Evolutionary conservation across 306 rosid genomes (phyloP).

Genomic region (Vigna reflexopilosa): DNA sequence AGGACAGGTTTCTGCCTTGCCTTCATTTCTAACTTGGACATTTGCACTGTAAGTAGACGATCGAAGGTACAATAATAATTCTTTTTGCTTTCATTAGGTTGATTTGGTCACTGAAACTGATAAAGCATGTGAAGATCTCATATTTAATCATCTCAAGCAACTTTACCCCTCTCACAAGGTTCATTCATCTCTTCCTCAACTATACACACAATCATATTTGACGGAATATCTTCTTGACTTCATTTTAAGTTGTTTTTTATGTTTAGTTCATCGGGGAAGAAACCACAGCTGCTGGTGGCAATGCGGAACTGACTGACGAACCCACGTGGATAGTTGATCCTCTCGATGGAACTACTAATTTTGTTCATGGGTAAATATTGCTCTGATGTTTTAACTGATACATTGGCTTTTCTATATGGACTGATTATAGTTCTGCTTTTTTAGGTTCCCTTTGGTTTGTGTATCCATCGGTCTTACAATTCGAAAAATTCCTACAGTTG

Average conservation of each 20-base stretch:
- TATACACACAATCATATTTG: background rate
- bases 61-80: background rate
- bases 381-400: slow-evolving; percentile 26
- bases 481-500: slow-evolving; percentile 77
- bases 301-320: slow-evolving; percentile 73
- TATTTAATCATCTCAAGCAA: slow-evolving; percentile 75
- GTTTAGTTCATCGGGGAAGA: slow-evolving; percentile 89
- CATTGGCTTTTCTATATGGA: slow-evolving; percentile 20
- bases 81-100: slow-evolving; percentile 51
- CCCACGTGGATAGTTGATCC: slow-evolving; percentile 96
- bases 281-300: slow-evolving; percentile 83
- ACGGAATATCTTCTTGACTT: background rate
- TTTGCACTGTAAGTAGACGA: background rate
- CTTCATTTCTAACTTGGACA: background rate
- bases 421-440: slow-evolving; percentile 23
- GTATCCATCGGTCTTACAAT: slow-evolving; percentile 85
- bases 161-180: slow-evolving; percentile 80
- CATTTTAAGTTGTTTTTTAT: slow-evolving; percentile 22
- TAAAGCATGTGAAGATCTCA: slow-evolving; percentile 87
- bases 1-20: slow-evolving; percentile 62
- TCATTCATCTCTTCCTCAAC: slow-evolving; percentile 10
- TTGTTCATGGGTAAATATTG: slow-evolving; percentile 77
- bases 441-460: slow-evolving; percentile 85
- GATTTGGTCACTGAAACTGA: slow-evolving; percentile 98
- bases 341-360: slow-evolving; percentile 91